These are phyloP conservation scores for Vicia sativa DNA, from an alignment of 306 rosid species.

Conservation along the genomic window DNA sequence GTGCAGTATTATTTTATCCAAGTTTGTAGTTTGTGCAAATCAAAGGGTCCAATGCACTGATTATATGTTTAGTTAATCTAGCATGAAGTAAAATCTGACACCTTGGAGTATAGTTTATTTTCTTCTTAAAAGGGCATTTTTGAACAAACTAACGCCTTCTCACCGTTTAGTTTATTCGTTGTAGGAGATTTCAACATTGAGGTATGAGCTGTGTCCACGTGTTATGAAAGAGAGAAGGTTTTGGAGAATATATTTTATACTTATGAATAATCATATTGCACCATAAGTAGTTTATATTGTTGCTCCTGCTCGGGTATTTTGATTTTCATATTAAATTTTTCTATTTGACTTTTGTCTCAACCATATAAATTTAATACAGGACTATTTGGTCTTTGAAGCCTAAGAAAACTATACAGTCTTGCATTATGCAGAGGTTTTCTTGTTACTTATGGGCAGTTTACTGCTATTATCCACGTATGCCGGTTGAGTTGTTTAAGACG, in stretches of 20 bases:
- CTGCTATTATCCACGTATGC: conserved; percentile 12
- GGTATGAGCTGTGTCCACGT: conserved; percentile 73
- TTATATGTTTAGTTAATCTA: conserved; percentile 24
- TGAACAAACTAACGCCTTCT: conserved; percentile 17
- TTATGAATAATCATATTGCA: conserved; percentile 58
- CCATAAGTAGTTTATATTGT: conserved; percentile 51
- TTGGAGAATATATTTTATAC: conserved; percentile 76
- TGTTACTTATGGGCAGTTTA: conserved; percentile 22
- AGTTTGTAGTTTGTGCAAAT: conserved; percentile 21
- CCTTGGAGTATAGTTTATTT: conserved; percentile 1
- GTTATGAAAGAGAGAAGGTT: conserved; percentile 77
- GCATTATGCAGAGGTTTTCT: neutral
- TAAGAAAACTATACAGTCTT: conserved; percentile 12
- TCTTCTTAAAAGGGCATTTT: neutral
- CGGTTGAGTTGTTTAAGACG: conserved; percentile 17
- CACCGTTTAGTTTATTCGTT: conserved; percentile 18
- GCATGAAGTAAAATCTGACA: conserved; percentile 18
- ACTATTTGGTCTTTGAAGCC: conserved; percentile 15
- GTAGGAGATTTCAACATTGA: conserved; percentile 69
- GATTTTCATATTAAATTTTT: conserved; percentile 5
- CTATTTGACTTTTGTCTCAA: conserved; percentile 18
- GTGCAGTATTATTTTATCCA: conserved; percentile 19
- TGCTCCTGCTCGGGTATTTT: conserved; percentile 38
- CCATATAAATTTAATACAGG: neutral
- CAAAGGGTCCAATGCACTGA: neutral